Evolutionary conservation across 169 alveolate species (phyloP), one percentile per base, ranked within the genome.

Genomic region (Eimeria tenella): DNA sequence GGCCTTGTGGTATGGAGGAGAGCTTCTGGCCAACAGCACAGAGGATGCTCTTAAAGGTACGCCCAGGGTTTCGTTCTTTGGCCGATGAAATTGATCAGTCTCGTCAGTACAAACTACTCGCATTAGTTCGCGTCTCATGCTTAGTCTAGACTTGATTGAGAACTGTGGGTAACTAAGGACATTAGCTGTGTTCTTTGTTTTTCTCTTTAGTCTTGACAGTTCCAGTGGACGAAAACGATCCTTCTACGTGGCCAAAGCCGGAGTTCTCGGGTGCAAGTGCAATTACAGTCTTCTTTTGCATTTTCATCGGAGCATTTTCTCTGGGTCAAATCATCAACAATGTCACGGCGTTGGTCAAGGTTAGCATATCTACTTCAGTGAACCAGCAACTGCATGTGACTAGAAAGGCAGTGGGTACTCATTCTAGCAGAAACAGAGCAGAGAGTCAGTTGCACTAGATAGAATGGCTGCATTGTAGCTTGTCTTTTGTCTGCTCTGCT

Each of bases 231-330:
- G 8, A 7, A 17, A n/a, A 6, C 6, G 86, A 75, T 8, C 86
- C 86, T 10, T 5, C 60, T n/a, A 75, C 86, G 11, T 75, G 86
- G 86, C 86, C 86, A 75, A 23, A 56, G 21, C 74, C 73, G 94
- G 88, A 58, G 52, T 87, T 87, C 31, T 55, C 77, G 13, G 93
- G 93, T 5, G 93, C 74, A 63, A 58, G 55, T 52, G 93, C 93
- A 10, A 55, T 96, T 58, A 94, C 96, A 17, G 96, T 95, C 60
- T 93, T 96, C n/a, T 68, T 96, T 60, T 95, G 94, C 56, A 95
- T 95, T 62, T 87, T 96, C 79, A 94, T 95, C 71, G 93, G 95
- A 65, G 94, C 96, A 56, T 96, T 96, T 84, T 82, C 93, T 89
- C 62, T 96, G 42, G 95, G 96, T 1, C 90, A 86, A 74, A 75